Evolutionary conservation across 2,329 filamentous ascomycete genomes (phyloP), one percentile per base, ranked within the genome.

Genomic region (Amphichorda felina): DNA sequence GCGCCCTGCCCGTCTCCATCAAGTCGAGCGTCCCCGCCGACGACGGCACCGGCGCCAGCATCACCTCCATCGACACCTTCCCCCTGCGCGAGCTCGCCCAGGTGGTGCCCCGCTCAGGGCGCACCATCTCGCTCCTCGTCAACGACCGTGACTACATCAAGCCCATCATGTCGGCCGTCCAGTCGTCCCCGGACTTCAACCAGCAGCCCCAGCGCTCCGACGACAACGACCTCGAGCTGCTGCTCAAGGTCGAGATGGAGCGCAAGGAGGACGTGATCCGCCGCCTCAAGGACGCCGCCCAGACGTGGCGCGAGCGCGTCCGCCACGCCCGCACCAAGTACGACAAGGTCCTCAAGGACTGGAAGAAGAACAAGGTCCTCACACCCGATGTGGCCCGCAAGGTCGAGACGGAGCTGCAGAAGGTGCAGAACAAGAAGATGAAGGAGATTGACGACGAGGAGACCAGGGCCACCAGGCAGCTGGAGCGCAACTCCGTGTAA

Each of bases 181-280:
- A 73, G 55, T 46, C 53, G 21, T 65, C 60, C 46, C 47, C 51
- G n/a, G 61, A 69, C 45, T 74, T 70, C 55, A 75, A 75, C 60
- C 70, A 75, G 62, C 70, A 74, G 61, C 70, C 71, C 32, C 72
- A 75, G 63, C 59, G 59, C 15, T 63, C 62, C 49, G 59, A 66
- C 31, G 71, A 75, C 50, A 75, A 75, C 53, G 68, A 72, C 53
- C 64, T 75, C 16, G 71, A 75, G 59, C 63, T 76, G 38, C 47
- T 68, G 19, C 59, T 76, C 41, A 63, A 62, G 47, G 54, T 74
- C 37, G 70, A 75, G 60, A 54, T 61, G 21, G 68, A 71, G 56
- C 54, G 55, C 43, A 60, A 55, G 37, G 70, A 71, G 19, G 69
- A 67, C 37, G 48, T 67, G 26, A 49, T 51, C 33, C 51, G 51